Evolutionary conservation across 495 filamentous ascomycete genomes (phyloP).

Genomic region (Margaritispora aquatica): DNA sequence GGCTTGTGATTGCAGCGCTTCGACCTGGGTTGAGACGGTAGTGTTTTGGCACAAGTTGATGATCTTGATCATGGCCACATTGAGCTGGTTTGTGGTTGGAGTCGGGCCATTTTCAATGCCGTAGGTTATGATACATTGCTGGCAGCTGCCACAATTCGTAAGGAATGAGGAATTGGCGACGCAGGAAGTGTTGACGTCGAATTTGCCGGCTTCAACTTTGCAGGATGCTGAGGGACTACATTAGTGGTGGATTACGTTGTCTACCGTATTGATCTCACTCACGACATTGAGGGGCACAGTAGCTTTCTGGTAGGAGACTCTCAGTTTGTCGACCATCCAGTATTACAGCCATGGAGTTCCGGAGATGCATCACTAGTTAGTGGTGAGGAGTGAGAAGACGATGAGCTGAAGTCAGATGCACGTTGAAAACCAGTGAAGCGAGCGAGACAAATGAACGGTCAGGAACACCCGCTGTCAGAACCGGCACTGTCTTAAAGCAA

Average conservation of each 20-base stretch:
- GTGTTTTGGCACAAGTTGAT: slow-evolving; percentile 16
- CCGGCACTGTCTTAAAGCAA: slow-evolving; percentile 14
- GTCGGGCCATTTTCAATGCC: slow-evolving; percentile 3
- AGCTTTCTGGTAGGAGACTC: background rate
- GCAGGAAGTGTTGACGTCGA: slow-evolving; percentile 7
- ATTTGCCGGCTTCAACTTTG: background rate
- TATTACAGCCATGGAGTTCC: background rate
- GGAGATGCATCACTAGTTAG: slow-evolving; percentile 1
- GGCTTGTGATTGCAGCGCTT: slow-evolving; percentile 10
- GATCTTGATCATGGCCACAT: background rate
- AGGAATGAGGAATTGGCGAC: slow-evolving; percentile 11
- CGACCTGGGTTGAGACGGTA: background rate
- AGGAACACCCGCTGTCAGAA: slow-evolving; percentile 2
- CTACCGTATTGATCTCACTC: background rate
- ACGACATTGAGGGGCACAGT: slow-evolving; percentile 17
- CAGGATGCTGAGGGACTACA: slow-evolving; percentile 5
- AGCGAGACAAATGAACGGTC: background rate
- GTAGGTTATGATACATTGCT: slow-evolving; percentile 13
- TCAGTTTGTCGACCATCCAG: slow-evolving; percentile 5
- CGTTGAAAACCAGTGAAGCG: background rate
- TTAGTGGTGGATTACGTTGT: background rate
- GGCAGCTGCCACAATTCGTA: slow-evolving; percentile 14
- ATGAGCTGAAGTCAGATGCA: background rate
- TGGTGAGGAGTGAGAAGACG: background rate
- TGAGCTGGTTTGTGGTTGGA: background rate